A percentile compares a stretch with the other conserved stretches of the same genome.
Evolutionary conservation across 192 early-diverging fungal species (phyloP).

Genomic region (Glomus cerebriforme): DNA sequence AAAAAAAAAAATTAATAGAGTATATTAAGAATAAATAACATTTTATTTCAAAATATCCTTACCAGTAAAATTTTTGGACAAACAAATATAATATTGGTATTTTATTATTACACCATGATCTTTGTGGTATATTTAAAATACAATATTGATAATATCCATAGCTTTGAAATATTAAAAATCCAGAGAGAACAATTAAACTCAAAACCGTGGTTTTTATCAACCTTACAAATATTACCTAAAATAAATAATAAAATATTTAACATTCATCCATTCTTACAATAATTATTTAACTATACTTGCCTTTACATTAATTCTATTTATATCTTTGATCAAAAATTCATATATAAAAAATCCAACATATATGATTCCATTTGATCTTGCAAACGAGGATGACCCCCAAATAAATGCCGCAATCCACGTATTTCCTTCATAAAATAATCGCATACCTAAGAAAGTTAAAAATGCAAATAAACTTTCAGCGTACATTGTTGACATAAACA

Average conservation of each 20-base stretch:
- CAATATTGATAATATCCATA: constrained; percentile 70
- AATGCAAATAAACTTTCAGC: constrained; percentile 85
- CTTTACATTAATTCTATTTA: neutral
- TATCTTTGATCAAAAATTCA: constrained; percentile 51
- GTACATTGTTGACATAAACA: constrained; percentile 87
- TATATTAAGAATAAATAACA: no score
- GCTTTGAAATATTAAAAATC: constrained; percentile 65
- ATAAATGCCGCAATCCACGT: constrained; percentile 64
- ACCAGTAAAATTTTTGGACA: constrained; percentile 89
- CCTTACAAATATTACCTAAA: neutral
- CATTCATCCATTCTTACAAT: neutral
- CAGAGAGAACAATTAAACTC: constrained; percentile 47
- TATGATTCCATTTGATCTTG: constrained; percentile 80
- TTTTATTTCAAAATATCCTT: constrained; percentile 31
- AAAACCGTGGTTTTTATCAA: constrained; percentile 33
- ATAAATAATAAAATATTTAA: neutral
- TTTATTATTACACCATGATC: constrained; percentile 69
- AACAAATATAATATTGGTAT: constrained; percentile 75
- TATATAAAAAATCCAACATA: constrained; percentile 86
- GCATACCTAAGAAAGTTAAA: constrained; percentile 80
- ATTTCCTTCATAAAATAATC: constrained; percentile 44
- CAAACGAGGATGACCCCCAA: constrained; percentile 58
- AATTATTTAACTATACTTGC: neutral
- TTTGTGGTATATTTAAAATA: constrained; percentile 19
- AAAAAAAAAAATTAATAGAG: constrained; percentile 14